A percentile compares a stretch with the other conserved stretches of the same genome.
phyloP scores from a whole-genome alignment of 2,329 filamentous ascomycete species.

The Aspergillus tamarii region DNA sequence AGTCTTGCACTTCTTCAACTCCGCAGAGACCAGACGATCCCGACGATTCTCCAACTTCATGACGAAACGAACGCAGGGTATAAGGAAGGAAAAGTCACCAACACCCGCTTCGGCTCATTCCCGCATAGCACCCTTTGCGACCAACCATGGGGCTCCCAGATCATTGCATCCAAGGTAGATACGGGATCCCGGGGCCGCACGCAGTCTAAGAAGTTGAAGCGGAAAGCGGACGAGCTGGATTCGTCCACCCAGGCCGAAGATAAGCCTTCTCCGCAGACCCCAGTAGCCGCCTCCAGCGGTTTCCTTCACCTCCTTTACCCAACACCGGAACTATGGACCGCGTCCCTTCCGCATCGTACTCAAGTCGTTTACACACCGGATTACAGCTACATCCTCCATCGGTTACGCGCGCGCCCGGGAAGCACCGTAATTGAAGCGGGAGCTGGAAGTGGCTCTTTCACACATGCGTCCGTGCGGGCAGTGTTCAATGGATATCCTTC shows the following conservation, averaged over 20 bases:
- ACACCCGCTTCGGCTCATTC: slow-evolving; percentile 92
- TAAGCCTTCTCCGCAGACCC: slow-evolving; percentile 24
- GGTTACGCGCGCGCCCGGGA: slow-evolving; percentile 51
- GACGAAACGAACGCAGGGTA: slow-evolving; percentile 71
- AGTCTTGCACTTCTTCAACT: slow-evolving; percentile 83
- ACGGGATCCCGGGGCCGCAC: slow-evolving; percentile 85
- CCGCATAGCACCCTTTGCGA: slow-evolving; percentile 77
- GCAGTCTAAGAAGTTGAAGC: slow-evolving; percentile 65
- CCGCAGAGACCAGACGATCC: slow-evolving; percentile 81
- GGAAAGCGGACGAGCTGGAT: slow-evolving; percentile 50
- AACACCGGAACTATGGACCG: slow-evolving; percentile 55
- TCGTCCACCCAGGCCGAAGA: slow-evolving; percentile 28
- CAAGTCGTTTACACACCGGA: slow-evolving; percentile 58
- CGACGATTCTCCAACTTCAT: slow-evolving; percentile 68
- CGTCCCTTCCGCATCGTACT: slow-evolving; percentile 54
- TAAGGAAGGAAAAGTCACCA: slow-evolving; percentile 76
- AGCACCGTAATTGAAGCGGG: slow-evolving; percentile 54
- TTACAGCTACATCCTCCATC: slow-evolving; percentile 56
- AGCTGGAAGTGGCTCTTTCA: slow-evolving; percentile 57
- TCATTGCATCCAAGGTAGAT: slow-evolving; percentile 85
- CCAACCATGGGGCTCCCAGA: slow-evolving; percentile 87
- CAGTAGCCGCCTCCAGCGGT: slow-evolving; percentile 48
- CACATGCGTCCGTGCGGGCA: slow-evolving; percentile 53
- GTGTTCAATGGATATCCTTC: slow-evolving; percentile 51
- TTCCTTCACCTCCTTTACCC: slow-evolving; percentile 54